These are phyloP conservation scores for Aspergillus kassunensis DNA, from an alignment of 495 filamentous ascomycete species.

Conservation along the genomic window DNA sequence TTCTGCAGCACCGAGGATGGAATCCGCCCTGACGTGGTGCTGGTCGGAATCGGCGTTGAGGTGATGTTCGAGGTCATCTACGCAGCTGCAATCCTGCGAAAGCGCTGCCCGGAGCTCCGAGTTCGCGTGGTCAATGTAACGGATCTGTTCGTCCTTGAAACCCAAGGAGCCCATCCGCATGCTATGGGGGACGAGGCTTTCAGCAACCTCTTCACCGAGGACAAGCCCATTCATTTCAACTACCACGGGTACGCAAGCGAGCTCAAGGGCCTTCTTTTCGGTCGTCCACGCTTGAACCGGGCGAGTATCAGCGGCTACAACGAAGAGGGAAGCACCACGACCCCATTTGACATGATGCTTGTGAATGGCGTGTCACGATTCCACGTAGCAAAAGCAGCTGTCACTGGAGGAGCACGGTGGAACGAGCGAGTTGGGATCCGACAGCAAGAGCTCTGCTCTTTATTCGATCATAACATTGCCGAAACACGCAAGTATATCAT, in stretches of 20 bases:
- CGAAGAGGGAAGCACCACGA: conserved; percentile 70
- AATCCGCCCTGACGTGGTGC: conserved; percentile 59
- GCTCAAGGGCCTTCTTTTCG: conserved; percentile 61
- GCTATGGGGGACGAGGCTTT: conserved; percentile 52
- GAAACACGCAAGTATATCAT: conserved; percentile 56
- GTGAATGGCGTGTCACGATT: conserved; percentile 60
- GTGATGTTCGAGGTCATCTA: conserved; percentile 67
- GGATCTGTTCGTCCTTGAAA: conserved; percentile 63
- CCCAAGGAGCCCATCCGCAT: conserved; percentile 60
- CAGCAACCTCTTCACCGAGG: conserved; percentile 56
- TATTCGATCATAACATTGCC: conserved; percentile 47
- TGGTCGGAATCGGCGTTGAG: conserved; percentile 68
- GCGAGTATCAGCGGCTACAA: conserved; percentile 60
- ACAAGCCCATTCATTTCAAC: conserved; percentile 62
- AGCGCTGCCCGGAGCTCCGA: conserved; percentile 49
- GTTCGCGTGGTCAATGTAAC: conserved; percentile 72
- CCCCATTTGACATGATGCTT: conserved; percentile 73
- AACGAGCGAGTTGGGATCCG: conserved; percentile 49
- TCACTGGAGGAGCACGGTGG: conserved; percentile 44
- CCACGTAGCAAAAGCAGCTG: conserved; percentile 56
- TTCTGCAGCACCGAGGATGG: conserved; percentile 60
- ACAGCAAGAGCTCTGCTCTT: conserved; percentile 43
- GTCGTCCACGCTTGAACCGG: conserved; percentile 46
- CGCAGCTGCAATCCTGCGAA: conserved; percentile 56
- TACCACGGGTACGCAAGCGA: conserved; percentile 67